A percentile compares a stretch with the other conserved stretches of the same genome.
Evolutionary conservation across 169 alveolate species (phyloP).

Genomic region (Plasmodium sp.): DNA sequence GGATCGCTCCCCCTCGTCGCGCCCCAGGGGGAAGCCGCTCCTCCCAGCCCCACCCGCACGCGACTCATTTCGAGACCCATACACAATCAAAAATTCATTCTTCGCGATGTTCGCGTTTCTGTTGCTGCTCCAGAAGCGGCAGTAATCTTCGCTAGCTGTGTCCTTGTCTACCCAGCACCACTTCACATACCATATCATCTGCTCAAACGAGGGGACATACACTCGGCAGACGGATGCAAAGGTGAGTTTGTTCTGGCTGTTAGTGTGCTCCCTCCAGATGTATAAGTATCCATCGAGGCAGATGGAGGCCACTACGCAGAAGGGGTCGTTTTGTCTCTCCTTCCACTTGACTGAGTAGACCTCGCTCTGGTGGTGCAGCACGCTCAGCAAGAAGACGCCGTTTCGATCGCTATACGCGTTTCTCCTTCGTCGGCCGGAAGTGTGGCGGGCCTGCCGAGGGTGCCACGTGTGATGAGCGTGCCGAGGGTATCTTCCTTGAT

Average conservation of each 20-base stretch:
- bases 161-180: slow-evolving; percentile 72
- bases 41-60: not conserved
- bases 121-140: not conserved
- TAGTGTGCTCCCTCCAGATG: slow-evolving; percentile 60
- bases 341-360: slow-evolving; percentile 72
- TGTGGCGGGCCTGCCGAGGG: not conserved
- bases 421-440: not conserved
- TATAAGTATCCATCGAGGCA: slow-evolving; percentile 72
- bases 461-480: not conserved
- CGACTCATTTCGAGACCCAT: slow-evolving; percentile 27
- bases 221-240: slow-evolving; percentile 53
- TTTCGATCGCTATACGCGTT: slow-evolving; percentile 46
- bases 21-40: not conserved
- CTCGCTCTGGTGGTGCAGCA: slow-evolving; percentile 47
- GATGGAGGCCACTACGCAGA: slow-evolving; percentile 29
- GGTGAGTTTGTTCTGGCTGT: slow-evolving; percentile 59
- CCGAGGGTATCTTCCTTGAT: not conserved
- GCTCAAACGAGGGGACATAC: slow-evolving; percentile 31
- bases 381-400: slow-evolving; percentile 27
- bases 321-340: slow-evolving; percentile 13
- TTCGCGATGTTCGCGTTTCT: slow-evolving; percentile 7
- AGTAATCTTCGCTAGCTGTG: not conserved
- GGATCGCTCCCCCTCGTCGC: not conserved
- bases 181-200: slow-evolving; percentile 8
- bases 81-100: slow-evolving; percentile 70